Evolutionary conservation across 2,329 filamentous ascomycete genomes (phyloP), one percentile per base, ranked within the genome.

Genomic region (Fusarium nelsonii): DNA sequence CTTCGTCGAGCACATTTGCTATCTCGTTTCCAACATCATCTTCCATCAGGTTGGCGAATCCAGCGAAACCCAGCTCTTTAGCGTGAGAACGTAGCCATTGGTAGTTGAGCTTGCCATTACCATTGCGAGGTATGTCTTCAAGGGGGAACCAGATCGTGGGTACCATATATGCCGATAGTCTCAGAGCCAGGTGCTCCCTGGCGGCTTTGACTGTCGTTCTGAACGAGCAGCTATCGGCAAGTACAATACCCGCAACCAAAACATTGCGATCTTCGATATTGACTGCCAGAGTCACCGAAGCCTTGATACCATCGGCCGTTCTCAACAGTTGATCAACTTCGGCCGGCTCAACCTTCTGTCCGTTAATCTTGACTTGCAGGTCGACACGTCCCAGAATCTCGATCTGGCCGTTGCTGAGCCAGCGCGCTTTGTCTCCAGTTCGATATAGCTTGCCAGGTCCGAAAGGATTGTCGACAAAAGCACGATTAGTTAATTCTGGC

Each of bases 311-410:
- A 0, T 30, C 28, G 9, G 39, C 16, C 1, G 26, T 32, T 2
- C n/a, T 16, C 14, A 66, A 16, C 4, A 66, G 37, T 5, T 30
- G 54, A 12, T 63, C 59, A 2, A 66, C 54, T 26, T 66, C 63
- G 1, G 54, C 63, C 3, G 63, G 63, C 6, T 66, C 63, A 33
- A 73, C 61, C 15, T 64, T 69, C 26, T 70, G 63, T 3, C 71
- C 70, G n/a, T 65, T 61, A 23, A 73, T 74, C 52, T 75, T 75
- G 30, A 70, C 68, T 32, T 75, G 72, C 11, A 67, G 67, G 34
- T 75, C 73, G 4, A 68, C 50, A 23, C 73, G 69, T 8, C 73
- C 67, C 18, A 66, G 55, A 30, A 70, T 66, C 37, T 74, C 68
- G 18, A 74, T 62, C n/a, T 58, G 58, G 0, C 66, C 66, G 32